Base-by-base conservation (phyloP, 306 rosid genomes). In the Cucumis hystrix region DNA sequence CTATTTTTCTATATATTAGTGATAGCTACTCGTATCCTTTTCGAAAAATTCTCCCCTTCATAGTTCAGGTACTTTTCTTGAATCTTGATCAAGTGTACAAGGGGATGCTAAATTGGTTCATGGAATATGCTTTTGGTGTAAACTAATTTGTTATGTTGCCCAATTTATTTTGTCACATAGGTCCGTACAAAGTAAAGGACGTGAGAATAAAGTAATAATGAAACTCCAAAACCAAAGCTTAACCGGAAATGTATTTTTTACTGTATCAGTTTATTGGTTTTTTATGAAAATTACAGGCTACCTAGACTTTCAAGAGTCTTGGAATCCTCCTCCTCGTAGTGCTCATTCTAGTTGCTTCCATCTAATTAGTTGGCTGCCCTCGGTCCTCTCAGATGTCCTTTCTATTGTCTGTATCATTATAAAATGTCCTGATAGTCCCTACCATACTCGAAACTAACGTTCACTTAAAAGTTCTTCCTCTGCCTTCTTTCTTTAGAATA, bases 41-140 rank as follows among this genome's bases (percentile, higher is more conserved):
- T 23, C 25, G 1, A 23, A 23, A 23, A 23, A 39, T 37, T 66
- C 10, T 66, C 15, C 52, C 11, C 7, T 40, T 67, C 10, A 67
- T 40, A n/a, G 73, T n/a, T 33, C 4, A 33, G 37, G 37, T 66
- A 39, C 49, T 66, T 65, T 5, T 66, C 72, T 66, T n/a, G 72
- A 18, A 10, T 40, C 73, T 40, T 40, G 54, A 10, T 40, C 18
- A 67, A 40, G 33, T 40, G 39, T 45, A 8, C 37, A 43, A 68
- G n/a, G 75, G 35, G 74, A 5, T 41, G 7, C n/a, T 56, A 41
- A 68, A 66, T 66, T 39, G 37, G 13, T 43, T 68, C 37, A 35
- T 43, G 37, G 74, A 68, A 21, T 43, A 20, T 68, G 74, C 74
- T 68, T 68, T 68, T 68, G 16, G 74, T 67, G 18, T 67, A 67